Conservation (phyloP, 371 early-diverging fungal genomes). For the Mortierella sp. region DNA sequence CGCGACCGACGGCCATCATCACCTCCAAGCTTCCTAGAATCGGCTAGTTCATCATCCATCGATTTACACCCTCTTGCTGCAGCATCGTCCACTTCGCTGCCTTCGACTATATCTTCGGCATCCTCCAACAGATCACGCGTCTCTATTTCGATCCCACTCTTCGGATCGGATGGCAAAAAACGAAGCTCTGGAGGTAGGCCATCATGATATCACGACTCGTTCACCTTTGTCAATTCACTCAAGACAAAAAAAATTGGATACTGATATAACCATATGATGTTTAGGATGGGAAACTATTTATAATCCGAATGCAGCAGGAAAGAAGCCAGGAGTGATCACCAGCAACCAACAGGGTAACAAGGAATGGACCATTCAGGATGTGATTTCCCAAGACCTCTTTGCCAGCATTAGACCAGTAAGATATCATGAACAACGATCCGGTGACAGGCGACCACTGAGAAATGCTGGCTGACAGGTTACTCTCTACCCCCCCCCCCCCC, state of each 20-base stretch:
- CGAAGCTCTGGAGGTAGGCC: constrained; percentile 8
- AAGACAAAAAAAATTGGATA: too few relatives aligned
- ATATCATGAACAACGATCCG: too few relatives aligned
- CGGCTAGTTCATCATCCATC: not conserved
- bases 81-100: not conserved
- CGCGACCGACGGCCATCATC: not conserved
- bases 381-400: constrained; percentile 32
- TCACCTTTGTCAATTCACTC: too few relatives aligned
- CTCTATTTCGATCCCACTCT: not conserved
- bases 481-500: too few relatives aligned
- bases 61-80: not conserved
- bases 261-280: too few relatives aligned
- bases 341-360: not conserved
- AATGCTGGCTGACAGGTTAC: too few relatives aligned
- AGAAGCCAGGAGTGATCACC: not conserved
- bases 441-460: too few relatives aligned
- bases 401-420: constrained; percentile 34
- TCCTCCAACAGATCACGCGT: not conserved
- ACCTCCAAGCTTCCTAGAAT: not conserved
- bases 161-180: not conserved
- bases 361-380: constrained; percentile 19
- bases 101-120: not conserved
- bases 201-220: too few relatives aligned
- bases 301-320: too few relatives aligned
- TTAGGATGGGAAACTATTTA: too few relatives aligned